A percentile compares a stretch with the other conserved stretches of the same genome.
Evolutionary conservation across 257 asterid genomes (phyloP).

Genomic region (Marsdenia floribunda): DNA sequence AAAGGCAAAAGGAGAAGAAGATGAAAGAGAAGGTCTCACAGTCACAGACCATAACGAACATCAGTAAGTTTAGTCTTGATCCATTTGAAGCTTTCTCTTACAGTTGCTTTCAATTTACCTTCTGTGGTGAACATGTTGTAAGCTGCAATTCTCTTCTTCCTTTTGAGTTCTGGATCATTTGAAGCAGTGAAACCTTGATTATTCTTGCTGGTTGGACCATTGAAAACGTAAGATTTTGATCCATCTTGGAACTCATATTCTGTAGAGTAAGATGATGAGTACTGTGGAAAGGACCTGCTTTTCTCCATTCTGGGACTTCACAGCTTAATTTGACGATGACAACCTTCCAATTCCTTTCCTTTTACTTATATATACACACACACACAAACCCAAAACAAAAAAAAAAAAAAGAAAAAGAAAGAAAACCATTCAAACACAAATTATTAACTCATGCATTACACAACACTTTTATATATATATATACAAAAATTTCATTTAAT

Average conservation of each 20-base stretch:
- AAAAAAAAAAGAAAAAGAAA: too few relatives aligned
- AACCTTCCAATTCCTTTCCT: not conserved
- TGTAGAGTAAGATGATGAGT: constrained; percentile 27
- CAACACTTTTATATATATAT: not conserved
- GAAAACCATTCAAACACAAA: not conserved
- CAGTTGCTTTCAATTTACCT: constrained; percentile 62
- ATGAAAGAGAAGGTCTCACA: not conserved
- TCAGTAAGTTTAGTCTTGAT: constrained; percentile 57
- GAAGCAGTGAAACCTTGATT: constrained; percentile 27
- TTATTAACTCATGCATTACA: not conserved
- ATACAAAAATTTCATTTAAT: too few relatives aligned
- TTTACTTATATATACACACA: not conserved
- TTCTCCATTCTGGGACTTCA: constrained; percentile 40
- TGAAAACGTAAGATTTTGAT: constrained; percentile 39
- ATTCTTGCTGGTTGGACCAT: constrained; percentile 42
- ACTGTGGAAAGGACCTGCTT: constrained; percentile 55
- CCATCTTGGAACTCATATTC: constrained; percentile 29
- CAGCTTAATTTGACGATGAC: not conserved
- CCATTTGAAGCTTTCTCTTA: constrained; percentile 75
- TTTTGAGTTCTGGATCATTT: constrained; percentile 56
- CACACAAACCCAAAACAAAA: too few relatives aligned
- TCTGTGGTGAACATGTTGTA: constrained; percentile 59
- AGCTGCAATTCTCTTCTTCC: constrained; percentile 73
- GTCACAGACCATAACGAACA: constrained; percentile 35
- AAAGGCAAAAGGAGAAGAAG: not conserved